These are phyloP conservation scores for Monosporozyma aerobia DNA, from an alignment of 805 yeast genomes.

Conservation along the genomic window DNA sequence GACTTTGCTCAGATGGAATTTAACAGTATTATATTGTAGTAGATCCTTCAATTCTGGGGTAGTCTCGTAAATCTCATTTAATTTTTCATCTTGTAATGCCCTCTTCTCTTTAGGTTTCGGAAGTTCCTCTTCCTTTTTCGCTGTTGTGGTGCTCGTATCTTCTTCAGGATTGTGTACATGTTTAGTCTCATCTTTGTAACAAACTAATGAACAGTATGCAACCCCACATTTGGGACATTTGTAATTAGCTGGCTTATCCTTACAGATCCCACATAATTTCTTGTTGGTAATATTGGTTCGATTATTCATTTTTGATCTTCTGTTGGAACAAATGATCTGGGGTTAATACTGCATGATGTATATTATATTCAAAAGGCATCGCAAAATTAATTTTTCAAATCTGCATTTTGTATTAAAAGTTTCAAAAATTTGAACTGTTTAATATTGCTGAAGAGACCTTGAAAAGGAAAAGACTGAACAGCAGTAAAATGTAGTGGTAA, in stretches of 20 bases:
- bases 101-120: not conserved
- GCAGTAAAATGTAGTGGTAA: not conserved
- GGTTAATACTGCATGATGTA: not conserved
- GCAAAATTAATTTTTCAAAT: not conserved
- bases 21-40: conserved; percentile 39
- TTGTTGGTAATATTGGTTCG: not conserved
- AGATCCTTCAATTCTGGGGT: conserved; percentile 37
- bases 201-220: conserved; percentile 47
- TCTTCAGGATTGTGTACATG: conserved; percentile 18
- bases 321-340: not conserved
- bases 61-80: conserved; percentile 28
- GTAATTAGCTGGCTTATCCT: conserved; percentile 31
- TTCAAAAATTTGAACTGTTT: not conserved
- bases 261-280: conserved; percentile 29
- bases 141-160: conserved; percentile 19
- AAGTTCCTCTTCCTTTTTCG: not conserved
- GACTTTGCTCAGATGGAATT: conserved; percentile 45
- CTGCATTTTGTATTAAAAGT: not conserved
- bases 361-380: not conserved
- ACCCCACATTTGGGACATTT: conserved; percentile 41
- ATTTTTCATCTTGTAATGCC: conserved; percentile 9
- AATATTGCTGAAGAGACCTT: too few relatives aligned
- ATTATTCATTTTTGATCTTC: not conserved
- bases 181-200: conserved; percentile 38
- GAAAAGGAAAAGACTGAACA: not conserved